Evolutionary conservation across 2,329 filamentous ascomycete species (phyloP).

Genomic region (Botrytis squamosa): DNA sequence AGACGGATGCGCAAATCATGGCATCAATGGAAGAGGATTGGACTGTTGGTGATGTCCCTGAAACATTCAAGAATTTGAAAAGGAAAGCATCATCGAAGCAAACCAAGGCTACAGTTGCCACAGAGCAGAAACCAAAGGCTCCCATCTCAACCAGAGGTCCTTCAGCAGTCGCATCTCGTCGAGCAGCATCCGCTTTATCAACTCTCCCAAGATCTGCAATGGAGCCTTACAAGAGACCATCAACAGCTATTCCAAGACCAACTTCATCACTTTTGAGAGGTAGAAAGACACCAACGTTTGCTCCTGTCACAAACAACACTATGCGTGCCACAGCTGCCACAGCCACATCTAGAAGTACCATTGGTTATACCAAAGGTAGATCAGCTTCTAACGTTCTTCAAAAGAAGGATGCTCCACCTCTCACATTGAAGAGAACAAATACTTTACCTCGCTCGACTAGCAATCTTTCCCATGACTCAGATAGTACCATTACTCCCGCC

Average conservation of each 20-base stretch:
- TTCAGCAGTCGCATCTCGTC: constrained; percentile 55
- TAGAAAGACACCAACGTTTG: constrained; percentile 43
- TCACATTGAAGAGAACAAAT: constrained; percentile 20
- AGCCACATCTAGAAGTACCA: constrained; percentile 72
- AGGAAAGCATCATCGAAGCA: constrained; percentile 34
- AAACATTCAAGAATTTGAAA: constrained; percentile 41
- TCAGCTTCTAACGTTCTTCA: constrained; percentile 46
- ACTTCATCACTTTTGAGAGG: constrained; percentile 32
- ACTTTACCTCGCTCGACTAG: constrained; percentile 31
- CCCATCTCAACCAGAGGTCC: constrained; percentile 39
- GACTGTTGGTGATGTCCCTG: constrained; percentile 56
- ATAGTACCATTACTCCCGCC: constrained; percentile 51
- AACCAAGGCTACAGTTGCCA: constrained; percentile 21
- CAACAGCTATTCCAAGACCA: constrained; percentile 39
- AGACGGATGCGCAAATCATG: constrained; percentile 65
- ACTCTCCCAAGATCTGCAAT: constrained; percentile 40
- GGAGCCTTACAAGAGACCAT: constrained; percentile 37
- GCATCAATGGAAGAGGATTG: constrained; percentile 64
- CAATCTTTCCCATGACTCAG: constrained; percentile 43
- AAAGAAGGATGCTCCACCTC: constrained; percentile 18
- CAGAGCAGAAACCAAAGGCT: constrained; percentile 30
- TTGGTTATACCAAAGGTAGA: constrained; percentile 82
- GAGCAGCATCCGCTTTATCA: constrained; percentile 54
- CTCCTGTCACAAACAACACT: constrained; percentile 45
- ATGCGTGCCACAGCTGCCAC: constrained; percentile 61